Evolutionary conservation across 2,329 filamentous ascomycete genomes (phyloP).

Genomic region (Penicillium oxalicum): DNA sequence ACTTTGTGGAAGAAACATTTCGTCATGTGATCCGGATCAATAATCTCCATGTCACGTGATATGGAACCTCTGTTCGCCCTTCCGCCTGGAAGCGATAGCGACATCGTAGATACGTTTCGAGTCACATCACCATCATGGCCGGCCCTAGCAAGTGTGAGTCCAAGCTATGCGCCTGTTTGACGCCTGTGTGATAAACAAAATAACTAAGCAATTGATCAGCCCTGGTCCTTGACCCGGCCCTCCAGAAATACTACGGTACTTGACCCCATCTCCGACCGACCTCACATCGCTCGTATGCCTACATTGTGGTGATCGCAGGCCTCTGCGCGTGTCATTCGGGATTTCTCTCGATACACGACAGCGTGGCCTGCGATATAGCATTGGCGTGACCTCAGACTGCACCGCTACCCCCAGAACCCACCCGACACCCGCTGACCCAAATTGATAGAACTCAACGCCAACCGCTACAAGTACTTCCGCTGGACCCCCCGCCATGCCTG

Average conservation of each 20-base stretch:
- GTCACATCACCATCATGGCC: conserved; percentile 41
- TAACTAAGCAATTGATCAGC: conserved; percentile 48
- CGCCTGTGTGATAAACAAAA: too few relatives aligned
- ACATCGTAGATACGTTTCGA: conserved; percentile 14
- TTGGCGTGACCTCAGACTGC: conserved; percentile 5
- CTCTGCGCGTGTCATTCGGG: too few relatives aligned
- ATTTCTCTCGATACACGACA: too few relatives aligned
- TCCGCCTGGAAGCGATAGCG: conserved; percentile 10
- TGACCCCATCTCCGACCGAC: conserved; percentile 17
- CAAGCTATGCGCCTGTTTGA: too few relatives aligned
- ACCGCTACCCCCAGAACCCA: too few relatives aligned
- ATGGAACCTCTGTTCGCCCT: conserved; percentile 9
- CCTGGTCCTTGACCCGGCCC: conserved; percentile 40
- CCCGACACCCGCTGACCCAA: neutral
- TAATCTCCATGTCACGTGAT: conserved; percentile 1
- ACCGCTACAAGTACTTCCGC: conserved; percentile 90
- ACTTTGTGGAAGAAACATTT: neutral
- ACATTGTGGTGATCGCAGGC: too few relatives aligned
- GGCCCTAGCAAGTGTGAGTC: conserved; percentile 45
- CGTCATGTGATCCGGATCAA: neutral
- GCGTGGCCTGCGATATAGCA: too few relatives aligned
- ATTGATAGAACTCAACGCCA: conserved; percentile 66
- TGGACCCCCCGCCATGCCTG: conserved; percentile 81
- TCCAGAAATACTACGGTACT: conserved; percentile 48
- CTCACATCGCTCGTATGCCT: neutral